Percentiles rank a stretch among this genome's conserved stretches.
phyloP scores from a whole-genome alignment of 352 stramenopile species.

The Phytopythium boreale region DNA sequence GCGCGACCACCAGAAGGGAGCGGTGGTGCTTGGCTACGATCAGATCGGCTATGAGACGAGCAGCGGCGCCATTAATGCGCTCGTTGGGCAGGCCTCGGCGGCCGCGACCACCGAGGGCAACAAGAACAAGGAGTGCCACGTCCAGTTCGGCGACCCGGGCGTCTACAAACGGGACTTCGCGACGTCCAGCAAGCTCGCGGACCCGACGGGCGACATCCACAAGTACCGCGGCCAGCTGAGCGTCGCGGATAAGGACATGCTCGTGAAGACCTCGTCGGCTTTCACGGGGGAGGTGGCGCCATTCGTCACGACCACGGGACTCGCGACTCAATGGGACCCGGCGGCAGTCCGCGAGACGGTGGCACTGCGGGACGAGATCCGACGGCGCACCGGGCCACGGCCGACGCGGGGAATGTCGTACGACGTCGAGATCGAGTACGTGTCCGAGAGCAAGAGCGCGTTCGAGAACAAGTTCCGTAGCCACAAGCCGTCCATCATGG shows the following conservation, averaged over 20 bases:
- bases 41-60: constrained; percentile 50
- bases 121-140: constrained; percentile 61
- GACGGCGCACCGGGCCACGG: constrained; percentile 50
- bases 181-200: constrained; percentile 43
- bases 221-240: constrained; percentile 61
- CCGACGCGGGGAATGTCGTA: constrained; percentile 65
- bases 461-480: constrained; percentile 72
- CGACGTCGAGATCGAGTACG: constrained; percentile 76
- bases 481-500: constrained; percentile 73
- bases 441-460: constrained; percentile 68
- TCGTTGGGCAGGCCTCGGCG: constrained; percentile 16
- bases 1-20: constrained; percentile 44
- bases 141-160: constrained; percentile 60
- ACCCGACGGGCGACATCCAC: constrained; percentile 61
- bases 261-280: constrained; percentile 52
- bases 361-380: constrained; percentile 59
- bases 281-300: constrained; percentile 51
- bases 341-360: constrained; percentile 53
- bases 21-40: constrained; percentile 66
- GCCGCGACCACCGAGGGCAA: constrained; percentile 24
- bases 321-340: constrained; percentile 69
- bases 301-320: constrained; percentile 61
- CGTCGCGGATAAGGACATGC: constrained; percentile 46
- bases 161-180: constrained; percentile 52
- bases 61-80: constrained; percentile 42